phyloP scores from a whole-genome alignment of 2,329 filamentous ascomycete genomes.

The Pestalotiopsis sp. region DNA sequence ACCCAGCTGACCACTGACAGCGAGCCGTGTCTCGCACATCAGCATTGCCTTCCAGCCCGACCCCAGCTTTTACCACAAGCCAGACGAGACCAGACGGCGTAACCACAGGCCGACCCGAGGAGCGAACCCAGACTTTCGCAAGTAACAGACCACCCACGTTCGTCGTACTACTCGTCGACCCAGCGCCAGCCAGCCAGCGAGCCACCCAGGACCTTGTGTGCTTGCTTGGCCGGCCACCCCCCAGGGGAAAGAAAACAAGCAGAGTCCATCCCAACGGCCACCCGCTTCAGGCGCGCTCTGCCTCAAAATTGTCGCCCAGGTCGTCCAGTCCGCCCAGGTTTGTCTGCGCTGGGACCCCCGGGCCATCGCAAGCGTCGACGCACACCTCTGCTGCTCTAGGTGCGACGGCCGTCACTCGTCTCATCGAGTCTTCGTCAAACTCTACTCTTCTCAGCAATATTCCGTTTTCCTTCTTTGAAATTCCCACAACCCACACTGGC shows the following conservation, averaged over 20 bases:
- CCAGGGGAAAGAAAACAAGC: neutral
- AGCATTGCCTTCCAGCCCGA: neutral
- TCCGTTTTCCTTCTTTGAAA: neutral
- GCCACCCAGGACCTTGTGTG: neutral
- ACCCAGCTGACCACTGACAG: constrained; percentile 7
- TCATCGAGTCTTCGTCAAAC: constrained; percentile 5
- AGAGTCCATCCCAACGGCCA: constrained; percentile 3
- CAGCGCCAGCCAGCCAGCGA: neutral
- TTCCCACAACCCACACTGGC: neutral
- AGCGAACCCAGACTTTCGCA: neutral
- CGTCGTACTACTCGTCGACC: neutral
- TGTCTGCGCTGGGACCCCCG: constrained; percentile 4
- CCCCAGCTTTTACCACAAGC: constrained; percentile 5
- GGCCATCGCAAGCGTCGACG: neutral
- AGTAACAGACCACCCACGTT: neutral
- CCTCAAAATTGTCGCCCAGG: neutral
- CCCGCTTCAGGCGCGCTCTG: constrained; percentile 8
- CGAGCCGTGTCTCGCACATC: constrained; percentile 8
- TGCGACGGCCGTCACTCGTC: constrained; percentile 5
- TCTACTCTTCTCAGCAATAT: neutral
- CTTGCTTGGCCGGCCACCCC: neutral
- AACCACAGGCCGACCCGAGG: neutral
- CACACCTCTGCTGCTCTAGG: constrained; percentile 4
- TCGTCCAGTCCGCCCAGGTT: neutral
- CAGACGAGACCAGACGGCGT: too few relatives aligned